Evolutionary conservation across 2,329 filamentous ascomycete genomes (phyloP).

Genomic region (Claviceps spartinae): DNA sequence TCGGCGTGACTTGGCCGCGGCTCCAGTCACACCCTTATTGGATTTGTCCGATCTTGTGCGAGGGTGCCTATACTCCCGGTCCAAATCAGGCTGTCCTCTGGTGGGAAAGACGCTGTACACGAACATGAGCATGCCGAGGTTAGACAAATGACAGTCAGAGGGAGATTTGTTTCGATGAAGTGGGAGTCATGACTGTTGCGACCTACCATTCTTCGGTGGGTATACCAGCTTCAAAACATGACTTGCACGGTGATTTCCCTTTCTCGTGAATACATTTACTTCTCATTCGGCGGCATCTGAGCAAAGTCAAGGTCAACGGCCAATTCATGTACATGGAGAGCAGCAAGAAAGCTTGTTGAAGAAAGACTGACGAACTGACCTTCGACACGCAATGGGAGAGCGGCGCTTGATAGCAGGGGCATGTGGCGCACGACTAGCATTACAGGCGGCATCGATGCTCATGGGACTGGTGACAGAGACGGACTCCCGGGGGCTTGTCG

Average conservation of each 20-base stretch:
- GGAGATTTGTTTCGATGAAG: neutral
- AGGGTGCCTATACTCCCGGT: constrained; percentile 43
- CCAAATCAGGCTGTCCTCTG: constrained; percentile 38
- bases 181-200: neutral
- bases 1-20: constrained; percentile 22
- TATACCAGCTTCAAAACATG: constrained; percentile 37
- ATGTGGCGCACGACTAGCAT: constrained; percentile 1
- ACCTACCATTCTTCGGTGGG: constrained; percentile 35
- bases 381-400: constrained; percentile 39
- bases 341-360: no score
- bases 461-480: constrained; percentile 1
- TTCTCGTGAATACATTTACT: constrained; percentile 42
- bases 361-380: constrained; percentile 20
- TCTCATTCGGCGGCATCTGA: constrained; percentile 41
- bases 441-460: neutral
- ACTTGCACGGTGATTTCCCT: constrained; percentile 34
- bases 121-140: neutral
- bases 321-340: neutral
- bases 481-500: constrained; percentile 1
- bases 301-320: neutral
- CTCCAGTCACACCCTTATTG: constrained; percentile 24
- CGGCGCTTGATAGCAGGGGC: constrained; percentile 29
- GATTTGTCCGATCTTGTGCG: constrained; percentile 34
- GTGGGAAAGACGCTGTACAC: constrained; percentile 33
- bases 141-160: neutral